Evolutionary conservation across 495 filamentous ascomycete species (phyloP).

Genomic region (Aspergillus nidulans): DNA sequence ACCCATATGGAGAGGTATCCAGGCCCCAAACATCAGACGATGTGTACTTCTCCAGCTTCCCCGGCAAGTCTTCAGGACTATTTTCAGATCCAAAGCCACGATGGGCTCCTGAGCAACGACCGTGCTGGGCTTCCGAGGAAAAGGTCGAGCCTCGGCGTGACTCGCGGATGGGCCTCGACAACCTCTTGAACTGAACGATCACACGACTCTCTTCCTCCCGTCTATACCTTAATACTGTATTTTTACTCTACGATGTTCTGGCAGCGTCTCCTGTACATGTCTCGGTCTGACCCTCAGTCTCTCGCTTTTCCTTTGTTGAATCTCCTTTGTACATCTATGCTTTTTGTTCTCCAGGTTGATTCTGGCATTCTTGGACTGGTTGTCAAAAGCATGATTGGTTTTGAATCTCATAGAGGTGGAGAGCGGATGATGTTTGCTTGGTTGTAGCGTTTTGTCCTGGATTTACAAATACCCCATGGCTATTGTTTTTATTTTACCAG

Average conservation of each 20-base stretch:
- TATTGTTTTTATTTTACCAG: conserved; percentile 3
- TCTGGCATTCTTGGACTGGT: conserved; percentile 16
- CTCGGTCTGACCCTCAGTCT: conserved; percentile 16
- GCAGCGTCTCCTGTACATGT: conserved; percentile 31
- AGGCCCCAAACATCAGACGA: conserved; percentile 29
- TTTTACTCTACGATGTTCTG: conserved; percentile 18
- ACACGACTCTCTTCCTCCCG: conserved; percentile 17
- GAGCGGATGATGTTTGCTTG: not conserved
- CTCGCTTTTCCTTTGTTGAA: conserved; percentile 8
- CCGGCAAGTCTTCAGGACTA: conserved; percentile 22
- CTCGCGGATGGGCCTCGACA: conserved; percentile 42
- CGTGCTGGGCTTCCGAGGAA: conserved; percentile 23
- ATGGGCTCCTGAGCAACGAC: conserved; percentile 31
- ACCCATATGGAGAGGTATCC: conserved; percentile 30
- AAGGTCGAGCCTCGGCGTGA: conserved; percentile 31
- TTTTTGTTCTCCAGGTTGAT: conserved; percentile 6
- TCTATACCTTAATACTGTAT: conserved; percentile 16
- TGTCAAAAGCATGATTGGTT: conserved; percentile 1
- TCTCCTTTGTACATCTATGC: conserved; percentile 32
- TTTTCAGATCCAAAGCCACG: conserved; percentile 31
- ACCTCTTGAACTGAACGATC: conserved; percentile 35
- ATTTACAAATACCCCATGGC: conserved; percentile 25
- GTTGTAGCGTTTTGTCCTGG: conserved; percentile 12
- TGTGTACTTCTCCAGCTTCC: conserved; percentile 15
- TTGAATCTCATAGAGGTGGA: not conserved